Evolutionary conservation across 139 green algal genomes (phyloP), one percentile per base, ranked within the genome.

Genomic region (Dunaliella primolecta): DNA sequence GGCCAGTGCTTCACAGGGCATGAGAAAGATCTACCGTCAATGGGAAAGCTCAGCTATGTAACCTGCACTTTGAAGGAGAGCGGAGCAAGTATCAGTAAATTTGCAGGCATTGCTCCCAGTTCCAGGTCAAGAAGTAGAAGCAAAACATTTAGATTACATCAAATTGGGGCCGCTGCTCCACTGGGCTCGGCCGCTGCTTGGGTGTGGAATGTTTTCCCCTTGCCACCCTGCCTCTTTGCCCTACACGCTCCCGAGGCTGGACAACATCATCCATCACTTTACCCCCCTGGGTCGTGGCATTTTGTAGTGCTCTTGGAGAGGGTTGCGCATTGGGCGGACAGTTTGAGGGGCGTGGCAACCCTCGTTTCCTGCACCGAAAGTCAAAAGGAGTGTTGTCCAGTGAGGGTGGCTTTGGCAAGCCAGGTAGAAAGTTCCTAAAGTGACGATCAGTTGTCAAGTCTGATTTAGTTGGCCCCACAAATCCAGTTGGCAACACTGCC

Each of bases 261-360:
- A 30, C 75, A 2, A 33, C n/a, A 2, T 1, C 75, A n/a, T 20
- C 75, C 75, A 80, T n/a, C 30, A 38, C 75, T 33, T 80, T 1
- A 38, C n/a, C 29, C 30, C 27, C 75, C n/a, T 32, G n/a, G 11
- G 75, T 20, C 27, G 1, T 11, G 21, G 2, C 75, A 38, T 36
- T 7, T 64, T 64, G 46, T 64, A 64, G 46, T 64, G 25, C 71
- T n/a, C 71, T 7, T 21, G 25, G n/a, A 38, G n/a, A 80, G 2
- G n/a, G n/a, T 36, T 36, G 75, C 2, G n/a, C 3, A 32, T 83
- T 83, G 78, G 78, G 30, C 33, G 33, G 25, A 77, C 81, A 84
- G 86, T 90, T 90, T 64, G 85, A 87, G 0, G 86, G 90, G 24
- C 88, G 81, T 20, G 88, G 86, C 11, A 93, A 57, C 0, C 90